Conservation (phyloP, 2,329 filamentous ascomycete species). For the Pseudogymnoascus destructans region DNA sequence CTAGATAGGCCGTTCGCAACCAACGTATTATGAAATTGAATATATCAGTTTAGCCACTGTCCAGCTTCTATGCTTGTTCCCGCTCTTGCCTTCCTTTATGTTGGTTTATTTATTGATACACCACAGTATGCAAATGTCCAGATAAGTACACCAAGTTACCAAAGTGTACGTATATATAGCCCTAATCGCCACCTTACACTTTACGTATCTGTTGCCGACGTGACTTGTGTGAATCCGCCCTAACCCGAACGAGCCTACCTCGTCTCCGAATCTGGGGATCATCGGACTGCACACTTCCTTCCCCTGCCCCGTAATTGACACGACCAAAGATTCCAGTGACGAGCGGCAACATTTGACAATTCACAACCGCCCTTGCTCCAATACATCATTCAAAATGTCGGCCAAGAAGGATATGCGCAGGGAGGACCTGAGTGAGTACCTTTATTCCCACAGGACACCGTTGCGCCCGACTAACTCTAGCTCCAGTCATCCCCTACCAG, state of each 20-base stretch:
- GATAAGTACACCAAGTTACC: neutral
- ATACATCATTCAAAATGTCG: slow-evolving; percentile 36
- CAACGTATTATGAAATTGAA: neutral
- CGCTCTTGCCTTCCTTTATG: neutral
- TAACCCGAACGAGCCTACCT: neutral
- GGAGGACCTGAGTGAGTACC: slow-evolving; percentile 52
- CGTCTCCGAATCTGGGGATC: slow-evolving; percentile 21
- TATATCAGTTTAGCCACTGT: neutral
- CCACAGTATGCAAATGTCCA: neutral
- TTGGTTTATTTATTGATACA: neutral
- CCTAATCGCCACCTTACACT: slow-evolving; percentile 3
- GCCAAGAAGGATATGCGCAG: slow-evolving; percentile 66
- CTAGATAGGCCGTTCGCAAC: neutral
- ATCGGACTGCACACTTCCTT: slow-evolving; percentile 18
- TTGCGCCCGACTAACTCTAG: slow-evolving; percentile 10
- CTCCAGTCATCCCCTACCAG: slow-evolving; percentile 74
- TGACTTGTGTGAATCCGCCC: neutral
- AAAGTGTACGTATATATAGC: neutral
- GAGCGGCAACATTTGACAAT: neutral
- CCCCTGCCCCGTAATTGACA: too few species aligned
- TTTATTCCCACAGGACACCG: slow-evolving; percentile 14
- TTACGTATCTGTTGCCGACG: neutral
- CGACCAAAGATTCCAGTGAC: neutral
- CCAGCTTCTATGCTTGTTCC: neutral
- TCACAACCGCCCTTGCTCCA: neutral